Conservation (phyloP, 2,329 filamentous ascomycete genomes). For the Cladophialophora chaetospira region DNA sequence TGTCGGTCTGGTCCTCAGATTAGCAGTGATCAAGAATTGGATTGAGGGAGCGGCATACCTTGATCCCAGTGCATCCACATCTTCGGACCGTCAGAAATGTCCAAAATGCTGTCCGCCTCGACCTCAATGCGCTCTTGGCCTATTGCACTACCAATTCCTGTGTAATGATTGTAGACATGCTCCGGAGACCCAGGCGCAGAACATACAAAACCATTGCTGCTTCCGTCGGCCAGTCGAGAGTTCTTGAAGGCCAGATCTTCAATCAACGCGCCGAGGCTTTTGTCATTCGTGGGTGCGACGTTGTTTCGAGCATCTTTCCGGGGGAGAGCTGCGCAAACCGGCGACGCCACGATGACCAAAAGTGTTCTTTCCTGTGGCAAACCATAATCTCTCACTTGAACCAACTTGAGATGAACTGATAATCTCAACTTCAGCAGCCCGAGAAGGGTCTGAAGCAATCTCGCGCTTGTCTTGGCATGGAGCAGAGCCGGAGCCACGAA, state of each 20-base stretch:
- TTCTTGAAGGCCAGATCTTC: constrained; percentile 12
- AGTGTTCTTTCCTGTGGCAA: constrained; percentile 18
- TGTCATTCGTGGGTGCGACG: not conserved
- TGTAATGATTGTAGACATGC: constrained; percentile 22
- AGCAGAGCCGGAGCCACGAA: constrained; percentile 22
- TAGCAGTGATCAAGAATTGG: not conserved
- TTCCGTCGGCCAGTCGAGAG: not conserved
- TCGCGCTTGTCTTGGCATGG: constrained; percentile 4
- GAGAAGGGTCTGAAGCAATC: constrained; percentile 17
- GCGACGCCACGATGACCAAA: constrained; percentile 19
- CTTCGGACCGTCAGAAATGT: not conserved
- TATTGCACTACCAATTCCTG: not conserved
- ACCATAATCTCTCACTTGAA: constrained; percentile 8
- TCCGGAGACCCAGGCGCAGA: no score
- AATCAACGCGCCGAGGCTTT: not conserved
- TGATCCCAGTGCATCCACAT: constrained; percentile 20
- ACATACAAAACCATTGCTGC: constrained; percentile 9
- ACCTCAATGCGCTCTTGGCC: not conserved
- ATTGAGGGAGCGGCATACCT: not conserved
- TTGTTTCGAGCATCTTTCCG: constrained; percentile 9
- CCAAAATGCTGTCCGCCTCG: not conserved
- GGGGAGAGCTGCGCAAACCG: constrained; percentile 8
- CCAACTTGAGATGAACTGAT: constrained; percentile 20
- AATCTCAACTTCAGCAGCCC: constrained; percentile 13
- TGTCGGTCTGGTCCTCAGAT: constrained; percentile 5